Evolutionary conservation across 176 grass and related monocot genomes (phyloP).

Genomic region (Elymus sibiricus): DNA sequence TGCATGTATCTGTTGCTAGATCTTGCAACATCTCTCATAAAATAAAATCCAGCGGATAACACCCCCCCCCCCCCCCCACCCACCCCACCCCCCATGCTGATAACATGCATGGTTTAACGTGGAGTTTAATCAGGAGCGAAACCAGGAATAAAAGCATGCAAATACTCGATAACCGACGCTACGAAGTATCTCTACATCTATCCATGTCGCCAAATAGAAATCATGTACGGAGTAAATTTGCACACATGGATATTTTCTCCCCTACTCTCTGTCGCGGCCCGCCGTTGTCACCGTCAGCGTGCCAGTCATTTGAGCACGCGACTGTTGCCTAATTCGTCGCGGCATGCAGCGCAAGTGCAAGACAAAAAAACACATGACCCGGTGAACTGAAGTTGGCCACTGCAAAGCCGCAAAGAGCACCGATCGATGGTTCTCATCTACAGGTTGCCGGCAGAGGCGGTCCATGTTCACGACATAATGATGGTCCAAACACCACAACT

Average conservation of each 20-base stretch:
- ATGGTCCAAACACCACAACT: neutral
- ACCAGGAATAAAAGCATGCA: neutral
- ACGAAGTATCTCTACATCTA: neutral
- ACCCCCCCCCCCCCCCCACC: neutral
- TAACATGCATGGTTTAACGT: neutral
- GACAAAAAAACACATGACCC: neutral
- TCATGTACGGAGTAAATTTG: too few species aligned
- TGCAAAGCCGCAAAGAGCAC: neutral
- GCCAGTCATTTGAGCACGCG: neutral
- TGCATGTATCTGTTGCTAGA: neutral
- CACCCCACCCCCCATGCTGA: neutral
- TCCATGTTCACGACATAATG: constrained; percentile 1
- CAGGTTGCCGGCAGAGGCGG: neutral
- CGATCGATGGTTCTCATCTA: neutral
- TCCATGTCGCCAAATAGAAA: neutral
- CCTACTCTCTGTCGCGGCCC: neutral
- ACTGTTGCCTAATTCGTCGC: neutral
- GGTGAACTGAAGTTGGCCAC: neutral
- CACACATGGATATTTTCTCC: neutral
- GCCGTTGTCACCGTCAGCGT: neutral
- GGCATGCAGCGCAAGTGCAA: neutral
- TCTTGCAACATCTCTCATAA: neutral
- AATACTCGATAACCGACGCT: neutral
- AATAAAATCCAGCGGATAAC: neutral
- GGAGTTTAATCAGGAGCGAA: neutral